A percentile compares a stretch with the other conserved stretches of the same genome.
Conservation (phyloP, 2,329 filamentous ascomycete species). For the Trichoderma semiorbis region DNA sequence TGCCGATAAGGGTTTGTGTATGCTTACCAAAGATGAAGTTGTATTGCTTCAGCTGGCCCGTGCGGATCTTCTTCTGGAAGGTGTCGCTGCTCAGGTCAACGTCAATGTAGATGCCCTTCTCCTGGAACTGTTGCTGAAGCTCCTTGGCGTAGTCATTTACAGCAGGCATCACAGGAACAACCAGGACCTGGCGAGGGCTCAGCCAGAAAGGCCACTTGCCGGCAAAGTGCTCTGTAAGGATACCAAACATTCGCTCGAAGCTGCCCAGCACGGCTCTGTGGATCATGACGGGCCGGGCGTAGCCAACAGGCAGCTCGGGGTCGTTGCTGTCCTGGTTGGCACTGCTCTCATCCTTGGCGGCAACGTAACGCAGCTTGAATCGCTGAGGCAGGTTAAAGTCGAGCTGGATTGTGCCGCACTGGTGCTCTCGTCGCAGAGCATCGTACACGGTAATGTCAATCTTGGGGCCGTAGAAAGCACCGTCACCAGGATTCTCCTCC, state of each 20-base stretch:
- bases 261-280: slow-evolving; percentile 76
- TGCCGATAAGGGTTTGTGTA: neutral
- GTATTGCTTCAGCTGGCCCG: slow-evolving; percentile 74
- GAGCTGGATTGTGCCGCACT: slow-evolving; percentile 79
- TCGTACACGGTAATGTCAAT: slow-evolving; percentile 95
- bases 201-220: slow-evolving; percentile 91
- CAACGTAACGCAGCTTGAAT: slow-evolving; percentile 44
- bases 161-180: slow-evolving; percentile 64
- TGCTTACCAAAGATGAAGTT: slow-evolving; percentile 73
- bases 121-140: slow-evolving; percentile 65
- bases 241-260: slow-evolving; percentile 65
- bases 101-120: slow-evolving; percentile 64
- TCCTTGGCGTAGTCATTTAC: slow-evolving; percentile 76
- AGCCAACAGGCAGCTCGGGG: slow-evolving; percentile 59
- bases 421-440: slow-evolving; percentile 66
- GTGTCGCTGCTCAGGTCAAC: slow-evolving; percentile 65
- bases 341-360: slow-evolving; percentile 48
- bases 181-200: slow-evolving; percentile 71
- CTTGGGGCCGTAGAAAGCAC: slow-evolving; percentile 98
- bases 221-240: slow-evolving; percentile 78
- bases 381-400: slow-evolving; percentile 70
- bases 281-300: slow-evolving; percentile 79
- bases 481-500: slow-evolving; percentile 91
- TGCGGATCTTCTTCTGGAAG: slow-evolving; percentile 86
- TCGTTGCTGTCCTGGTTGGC: slow-evolving; percentile 44